Evolutionary conservation across 306 rosid species (phyloP).

Genomic region (Castanea sativa): DNA sequence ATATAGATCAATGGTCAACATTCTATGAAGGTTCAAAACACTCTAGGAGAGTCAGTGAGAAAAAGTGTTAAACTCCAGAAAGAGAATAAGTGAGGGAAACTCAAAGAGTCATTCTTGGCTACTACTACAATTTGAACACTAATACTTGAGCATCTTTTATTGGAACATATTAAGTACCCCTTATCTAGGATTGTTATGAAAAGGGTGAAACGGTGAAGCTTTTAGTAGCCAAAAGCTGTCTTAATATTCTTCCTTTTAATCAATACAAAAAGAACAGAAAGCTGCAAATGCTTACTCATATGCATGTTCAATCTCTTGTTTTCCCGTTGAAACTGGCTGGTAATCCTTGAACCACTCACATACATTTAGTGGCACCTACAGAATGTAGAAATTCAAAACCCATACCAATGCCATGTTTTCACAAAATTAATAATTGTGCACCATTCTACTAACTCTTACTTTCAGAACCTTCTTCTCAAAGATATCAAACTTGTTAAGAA

Average conservation of each 20-base stretch:
- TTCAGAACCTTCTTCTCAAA: constrained; percentile 90
- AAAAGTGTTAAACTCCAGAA: too few species aligned
- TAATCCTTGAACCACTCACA: constrained; percentile 97
- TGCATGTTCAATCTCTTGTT: constrained; percentile 90
- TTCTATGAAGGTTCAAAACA: neutral
- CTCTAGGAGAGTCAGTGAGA: neutral
- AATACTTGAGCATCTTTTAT: too few species aligned
- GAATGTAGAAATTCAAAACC: constrained; percentile 28
- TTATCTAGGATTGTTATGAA: too few species aligned
- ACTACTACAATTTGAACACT: neutral
- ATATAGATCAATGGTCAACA: neutral
- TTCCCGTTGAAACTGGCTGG: constrained; percentile 88
- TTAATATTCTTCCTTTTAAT: constrained; percentile 11
- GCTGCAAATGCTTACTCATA: constrained; percentile 66
- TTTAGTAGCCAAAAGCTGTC: constrained; percentile 15
- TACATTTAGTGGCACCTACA: constrained; percentile 83
- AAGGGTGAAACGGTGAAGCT: neutral
- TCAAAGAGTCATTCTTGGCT: neutral
- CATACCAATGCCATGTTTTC: constrained; percentile 20
- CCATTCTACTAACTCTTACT: constrained; percentile 45
- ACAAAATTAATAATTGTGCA: constrained; percentile 13
- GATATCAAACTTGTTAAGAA: constrained; percentile 93
- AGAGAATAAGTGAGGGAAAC: neutral
- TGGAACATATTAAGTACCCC: too few species aligned
- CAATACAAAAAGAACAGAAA: neutral